Conservation (phyloP, 2,329 filamentous ascomycete genomes). For the Hypoxylon sp. region DNA sequence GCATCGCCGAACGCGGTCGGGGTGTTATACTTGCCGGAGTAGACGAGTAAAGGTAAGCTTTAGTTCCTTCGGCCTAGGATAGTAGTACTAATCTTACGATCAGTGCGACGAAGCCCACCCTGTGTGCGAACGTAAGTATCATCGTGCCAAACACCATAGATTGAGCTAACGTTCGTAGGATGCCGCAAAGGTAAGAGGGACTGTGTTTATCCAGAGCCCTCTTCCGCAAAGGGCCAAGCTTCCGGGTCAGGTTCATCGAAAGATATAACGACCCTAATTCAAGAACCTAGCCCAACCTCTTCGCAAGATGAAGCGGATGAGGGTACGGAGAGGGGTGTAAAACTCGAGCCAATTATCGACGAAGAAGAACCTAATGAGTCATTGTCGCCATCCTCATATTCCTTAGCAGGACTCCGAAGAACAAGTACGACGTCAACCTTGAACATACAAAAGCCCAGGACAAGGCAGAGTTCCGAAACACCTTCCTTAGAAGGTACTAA, state of each 20-base stretch:
- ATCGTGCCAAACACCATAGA: slow-evolving; percentile 19
- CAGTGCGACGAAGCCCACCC: slow-evolving; percentile 94
- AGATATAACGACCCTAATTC: slow-evolving; percentile 56
- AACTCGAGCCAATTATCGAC: slow-evolving; percentile 69
- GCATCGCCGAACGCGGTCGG: slow-evolving; percentile 91
- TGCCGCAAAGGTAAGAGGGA: slow-evolving; percentile 93
- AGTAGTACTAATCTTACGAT: slow-evolving; percentile 49
- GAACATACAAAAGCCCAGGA: slow-evolving; percentile 55
- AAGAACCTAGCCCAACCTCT: slow-evolving; percentile 66
- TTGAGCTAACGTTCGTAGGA: slow-evolving; percentile 65
- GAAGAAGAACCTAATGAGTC: slow-evolving; percentile 64
- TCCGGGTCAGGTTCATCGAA: slow-evolving; percentile 55
- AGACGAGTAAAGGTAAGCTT: slow-evolving; percentile 83
- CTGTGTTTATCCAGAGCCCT: slow-evolving; percentile 87
- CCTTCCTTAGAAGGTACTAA: slow-evolving; percentile 67
- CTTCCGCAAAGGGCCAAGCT: slow-evolving; percentile 60
- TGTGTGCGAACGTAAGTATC: slow-evolving; percentile 79
- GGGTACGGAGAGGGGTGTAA: slow-evolving; percentile 59
- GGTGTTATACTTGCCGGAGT: slow-evolving; percentile 91
- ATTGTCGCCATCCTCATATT: slow-evolving; percentile 44
- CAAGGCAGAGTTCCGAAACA: slow-evolving; percentile 67
- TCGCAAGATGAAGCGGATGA: slow-evolving; percentile 68
- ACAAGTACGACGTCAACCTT: slow-evolving; percentile 59
- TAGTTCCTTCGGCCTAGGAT: slow-evolving; percentile 1
- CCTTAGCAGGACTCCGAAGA: slow-evolving; percentile 52